Evolutionary conservation across 805 yeast species (phyloP).

Genomic region (Jamesozyma lodderae): DNA sequence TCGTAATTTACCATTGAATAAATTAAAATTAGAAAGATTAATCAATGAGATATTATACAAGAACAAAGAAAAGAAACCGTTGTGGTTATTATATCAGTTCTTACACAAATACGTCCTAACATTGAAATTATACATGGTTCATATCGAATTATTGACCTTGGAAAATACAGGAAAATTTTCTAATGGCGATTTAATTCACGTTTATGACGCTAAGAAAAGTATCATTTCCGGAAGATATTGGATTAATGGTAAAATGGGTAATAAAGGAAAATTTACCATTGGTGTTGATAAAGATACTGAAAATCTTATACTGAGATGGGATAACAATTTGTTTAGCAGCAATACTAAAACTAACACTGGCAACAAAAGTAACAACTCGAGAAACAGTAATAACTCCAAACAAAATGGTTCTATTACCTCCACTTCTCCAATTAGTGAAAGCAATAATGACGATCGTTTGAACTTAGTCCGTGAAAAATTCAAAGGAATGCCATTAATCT

Average conservation of each 20-base stretch:
- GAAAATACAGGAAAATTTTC: slow-evolving; percentile 27
- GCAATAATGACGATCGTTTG: background rate
- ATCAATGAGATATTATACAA: slow-evolving; percentile 28
- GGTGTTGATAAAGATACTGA: slow-evolving; percentile 23
- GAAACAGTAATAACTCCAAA: background rate
- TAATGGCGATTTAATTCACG: slow-evolving; percentile 27
- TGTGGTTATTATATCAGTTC: slow-evolving; percentile 24
- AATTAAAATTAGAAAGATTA: slow-evolving; percentile 23
- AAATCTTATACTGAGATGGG: slow-evolving; percentile 25
- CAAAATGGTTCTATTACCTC: background rate
- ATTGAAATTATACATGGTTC: slow-evolving; percentile 27
- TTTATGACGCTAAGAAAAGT: slow-evolving; percentile 28
- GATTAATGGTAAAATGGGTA: slow-evolving; percentile 26
- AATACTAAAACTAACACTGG: background rate
- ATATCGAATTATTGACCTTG: slow-evolving; percentile 22
- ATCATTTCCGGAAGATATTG: slow-evolving; percentile 28
- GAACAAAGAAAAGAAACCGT: slow-evolving; percentile 22
- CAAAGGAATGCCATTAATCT: slow-evolving; percentile 14
- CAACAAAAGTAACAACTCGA: background rate
- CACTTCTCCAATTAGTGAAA: background rate
- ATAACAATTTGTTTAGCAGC: slow-evolving; percentile 13
- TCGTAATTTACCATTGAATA: slow-evolving; percentile 20
- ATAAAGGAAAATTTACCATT: slow-evolving; percentile 23
- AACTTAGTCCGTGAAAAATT: no score
- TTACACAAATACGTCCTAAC: slow-evolving; percentile 29